Base-by-base conservation (phyloP, 1,139 yeast species). In the Kazachstania sp. region DNA sequence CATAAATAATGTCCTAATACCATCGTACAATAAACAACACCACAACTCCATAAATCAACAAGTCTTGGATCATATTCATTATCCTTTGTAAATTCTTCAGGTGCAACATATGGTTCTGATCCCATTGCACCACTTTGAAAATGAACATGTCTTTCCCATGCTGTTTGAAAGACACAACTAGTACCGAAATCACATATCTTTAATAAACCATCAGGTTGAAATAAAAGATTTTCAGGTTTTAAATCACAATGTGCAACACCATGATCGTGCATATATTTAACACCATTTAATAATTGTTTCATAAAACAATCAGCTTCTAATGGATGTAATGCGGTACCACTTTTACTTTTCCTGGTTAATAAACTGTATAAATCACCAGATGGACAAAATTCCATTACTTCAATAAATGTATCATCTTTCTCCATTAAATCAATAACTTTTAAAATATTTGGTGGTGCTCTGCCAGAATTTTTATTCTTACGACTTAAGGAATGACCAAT, bases 191-290 rank as follows among this genome's bases (percentile, higher is more conserved):
- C 92, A 43, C 81, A 74, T 30, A 83, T 71, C 58, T 82, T 81
- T 37, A 75, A 73, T 55, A 65, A 71, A 43, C 73, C 85, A 55
- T 64, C 71, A 32, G 70, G 69, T 9, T 77, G 74, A 43, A 72
- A 64, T 35, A 83, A 59, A 31, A 83, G 69, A 59, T 83, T 83
- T 55, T 83, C 90, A 11, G 85, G 79, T 59, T 83, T 83, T 50
- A 79, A 66, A 61, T 83, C 90, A 64, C 87, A 82, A 61, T 83
- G 90, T 0, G 90, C 84, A 13, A 83, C 84, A 38, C 90, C 90
- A 53, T 79, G 83, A 20, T 74, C 71, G 61, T 83, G 90, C 77
- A 83, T 77, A 63, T 79, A 82, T 40, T 77, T 70, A 19, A 83
- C 68, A 2, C 87, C 90, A 56, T 74, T 73, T 37, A 83, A 65